Evolutionary conservation across 768 basidiomycete genomes (phyloP), one percentile per base, ranked within the genome.

Genomic region (Russula brevipes): DNA sequence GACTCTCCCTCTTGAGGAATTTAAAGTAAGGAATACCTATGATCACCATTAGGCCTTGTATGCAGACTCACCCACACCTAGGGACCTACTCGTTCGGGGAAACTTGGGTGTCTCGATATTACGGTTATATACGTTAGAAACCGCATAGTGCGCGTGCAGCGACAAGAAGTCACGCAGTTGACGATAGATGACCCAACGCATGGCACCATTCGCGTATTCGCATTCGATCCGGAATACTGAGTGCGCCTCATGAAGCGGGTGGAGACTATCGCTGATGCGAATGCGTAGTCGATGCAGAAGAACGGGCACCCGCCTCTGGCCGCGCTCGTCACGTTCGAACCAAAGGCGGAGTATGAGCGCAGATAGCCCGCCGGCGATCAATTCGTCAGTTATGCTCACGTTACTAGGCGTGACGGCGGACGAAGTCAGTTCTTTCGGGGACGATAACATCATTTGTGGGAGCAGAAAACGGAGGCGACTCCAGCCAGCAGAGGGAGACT

Each of bases 151-250:
- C 0, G 88, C 82, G 73, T 98, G 95, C 30, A 99, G 75, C 31
- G 88, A 88, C 51, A 96, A 59, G 70, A 99, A 97, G 73, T 98
- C 96, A 65, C 91, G 86, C 58, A 97, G 80, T 75, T 95, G 88
- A 57, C 96, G 87, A 74, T 94, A 94, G n/a, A 93, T 81, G 35
- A 97, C 95, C 96, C 97, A 99, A 73, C 94, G 79, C 71, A 82
- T 85, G 12, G 88, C 87, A 24, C 93, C 93, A 67, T 96, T 94
- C 0, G 93, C 96, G 73, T 99, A 98, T 74, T 97, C 91, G 72
- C 94, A 98, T 74, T 95, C 93, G 68, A 95, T 93, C 16, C 92
- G 84, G 72, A 95, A 95, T 2, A 92, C 85, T 5, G 90, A 85
- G 70, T 89, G 89, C 50, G 83, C 76, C 24, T 83, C 81, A 65